A percentile compares a stretch with the other conserved stretches of the same genome.
These are phyloP conservation scores for Pseudocercospora musae DNA, from an alignment of 2,329 filamentous ascomycete species.

Conservation along the genomic window DNA sequence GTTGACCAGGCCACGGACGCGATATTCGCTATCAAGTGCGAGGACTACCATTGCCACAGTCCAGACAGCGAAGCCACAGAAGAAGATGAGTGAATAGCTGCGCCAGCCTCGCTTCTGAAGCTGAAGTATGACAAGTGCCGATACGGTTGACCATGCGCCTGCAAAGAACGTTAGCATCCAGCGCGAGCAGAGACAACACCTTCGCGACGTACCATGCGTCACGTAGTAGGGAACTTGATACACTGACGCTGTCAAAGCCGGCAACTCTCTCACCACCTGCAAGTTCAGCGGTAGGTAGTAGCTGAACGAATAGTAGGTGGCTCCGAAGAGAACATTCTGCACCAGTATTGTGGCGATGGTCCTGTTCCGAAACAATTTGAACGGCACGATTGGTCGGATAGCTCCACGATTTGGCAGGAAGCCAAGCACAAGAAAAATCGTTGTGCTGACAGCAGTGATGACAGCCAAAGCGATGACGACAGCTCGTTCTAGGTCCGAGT, in stretches of 20 bases:
- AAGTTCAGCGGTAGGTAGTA: conserved; percentile 24
- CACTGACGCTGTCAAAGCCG: conserved; percentile 10
- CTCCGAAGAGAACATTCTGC: conserved; percentile 26
- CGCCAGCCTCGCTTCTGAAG: conserved; percentile 4
- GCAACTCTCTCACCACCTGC: conserved; percentile 16
- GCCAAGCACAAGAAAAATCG: conserved; percentile 16
- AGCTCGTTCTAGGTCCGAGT: conserved; percentile 1
- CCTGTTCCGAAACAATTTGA: conserved; percentile 24
- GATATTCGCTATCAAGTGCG: not conserved
- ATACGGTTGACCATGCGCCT: conserved; percentile 18
- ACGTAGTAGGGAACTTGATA: conserved; percentile 23
- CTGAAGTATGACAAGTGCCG: conserved; percentile 14
- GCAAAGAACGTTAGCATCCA: not conserved
- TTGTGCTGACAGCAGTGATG: conserved; percentile 6
- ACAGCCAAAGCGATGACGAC: conserved; percentile 13
- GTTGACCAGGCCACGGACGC: conserved; percentile 7
- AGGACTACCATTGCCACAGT: conserved; percentile 14
- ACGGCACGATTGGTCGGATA: conserved; percentile 24
- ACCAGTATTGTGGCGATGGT: conserved; percentile 21
- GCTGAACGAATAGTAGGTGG: conserved; percentile 24
- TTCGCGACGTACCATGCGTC: conserved; percentile 15
- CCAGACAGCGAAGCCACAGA: conserved; percentile 21
- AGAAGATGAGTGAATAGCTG: conserved; percentile 22
- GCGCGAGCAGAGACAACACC: not conserved
- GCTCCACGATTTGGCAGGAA: conserved; percentile 6